Base-by-base conservation (phyloP, 331 rosid genomes). In the Arachis monticola region DNA sequence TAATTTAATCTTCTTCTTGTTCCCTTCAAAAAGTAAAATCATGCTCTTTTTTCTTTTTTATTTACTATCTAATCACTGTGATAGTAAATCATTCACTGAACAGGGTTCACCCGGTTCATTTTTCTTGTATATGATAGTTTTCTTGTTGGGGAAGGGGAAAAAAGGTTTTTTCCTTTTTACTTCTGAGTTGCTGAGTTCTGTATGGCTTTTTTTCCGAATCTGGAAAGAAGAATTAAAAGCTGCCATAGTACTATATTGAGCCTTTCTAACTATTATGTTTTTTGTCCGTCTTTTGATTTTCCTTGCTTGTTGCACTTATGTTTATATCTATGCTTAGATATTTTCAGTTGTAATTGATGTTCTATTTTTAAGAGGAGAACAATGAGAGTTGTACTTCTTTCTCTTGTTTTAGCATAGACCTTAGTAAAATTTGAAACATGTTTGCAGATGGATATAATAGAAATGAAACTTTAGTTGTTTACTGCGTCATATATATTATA, bases 291-390 rank as follows among this genome's bases (percentile, higher is more conserved):
- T 30, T 40, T 50, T 30, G 59, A 48, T 46, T 65, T 65, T 66
- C 48, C 52, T 56, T 56, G 45, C 64, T 74, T 65, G 22, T 42
- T 58, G 1, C 61, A 72, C 44, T 67, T 77, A 11, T 10, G 35
- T 31, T 2, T 67, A 6, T 8, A 14, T 17, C 60, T 30, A 38
- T 1, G 1, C 42, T 62, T 40, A 30, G 32, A 30, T 42, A 48
- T 77, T 61, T 32, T 64, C 46, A 46, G 61, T 46, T 77, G 4
- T 51, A 52, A 8, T 52, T 67, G 57, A 46, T 73, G 38, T 38
- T 68, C 40, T 67, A 35, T 67, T 47, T 58, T 67, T 40, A 55
- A 63, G 72, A 56, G 72, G 56, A 77, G 64, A 72, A 61, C 56
- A 50, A 4, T 40, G 50, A 51, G 12, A 73, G 7, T 67, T 52